Evolutionary conservation across 331 rosid species (phyloP), one percentile per base, ranked within the genome.

Genomic region (Malus hybrid): DNA sequence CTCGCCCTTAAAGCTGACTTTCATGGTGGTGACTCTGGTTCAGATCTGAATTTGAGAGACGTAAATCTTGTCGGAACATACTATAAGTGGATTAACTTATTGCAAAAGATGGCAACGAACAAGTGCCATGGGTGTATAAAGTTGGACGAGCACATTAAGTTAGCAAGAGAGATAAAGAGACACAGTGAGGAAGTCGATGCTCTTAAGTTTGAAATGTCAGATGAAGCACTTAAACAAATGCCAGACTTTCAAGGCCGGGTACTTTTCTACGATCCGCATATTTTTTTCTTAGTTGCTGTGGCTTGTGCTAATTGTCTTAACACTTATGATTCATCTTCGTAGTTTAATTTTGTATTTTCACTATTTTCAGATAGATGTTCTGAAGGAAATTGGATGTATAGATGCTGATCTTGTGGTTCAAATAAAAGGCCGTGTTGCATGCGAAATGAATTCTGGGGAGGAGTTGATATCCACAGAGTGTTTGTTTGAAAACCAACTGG

Each of bases 191-290:
- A 94, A 84, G 98, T 94, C 60, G 28, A 61, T 73, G 83, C 48
- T 69, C 96, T 94, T 14, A 74, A 85, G 86, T 94, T 69, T 84
- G 70, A 90, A 86, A 90, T 93, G 86, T 93, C 98, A 20, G 98
- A 94, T 65, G 96, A 91, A 65, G 97, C 98, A 72, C 96, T 93
- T 67, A 83, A 90, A 82, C 97, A 93, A 73, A 93, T 93, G 98
- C 97, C 98, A 12, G 97, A 93, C 28, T 93, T 93, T 82, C 98
- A 93, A 85, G 96, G 96, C 90, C 91, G 96, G 93, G 98, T 93
- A 85, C 48, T 19, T 76, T 63, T 79, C 5, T 20, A 52, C 73
- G 44, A 36, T 69, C 24, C 65, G 60, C 33, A 32, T 75, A 65
- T 57, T 12, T 71, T 66, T 24, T 24, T 39, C 20, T 55, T 70